A percentile compares a stretch with the other conserved stretches of the same genome.
These are phyloP conservation scores for Aquilaria sinensis DNA, from an alignment of 345 rosid species.

Conservation along the genomic window DNA sequence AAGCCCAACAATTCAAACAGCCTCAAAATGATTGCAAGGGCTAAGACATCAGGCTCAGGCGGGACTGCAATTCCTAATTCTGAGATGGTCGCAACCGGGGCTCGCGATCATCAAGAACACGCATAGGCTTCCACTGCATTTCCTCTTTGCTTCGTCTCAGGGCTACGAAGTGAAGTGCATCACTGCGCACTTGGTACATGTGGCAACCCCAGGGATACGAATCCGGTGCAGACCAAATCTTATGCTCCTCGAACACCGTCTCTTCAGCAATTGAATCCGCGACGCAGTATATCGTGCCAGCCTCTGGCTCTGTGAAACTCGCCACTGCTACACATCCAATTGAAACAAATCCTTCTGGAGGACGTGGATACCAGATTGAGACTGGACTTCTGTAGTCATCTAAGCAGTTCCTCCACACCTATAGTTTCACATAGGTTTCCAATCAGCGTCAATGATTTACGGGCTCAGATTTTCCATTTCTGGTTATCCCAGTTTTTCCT, in stretches of 20 bases:
- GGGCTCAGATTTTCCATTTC: no score
- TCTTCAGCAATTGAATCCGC: conserved; percentile 62
- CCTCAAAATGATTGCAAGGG: not conserved
- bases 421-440: no score
- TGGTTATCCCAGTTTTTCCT: no score
- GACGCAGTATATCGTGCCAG: conserved; percentile 47
- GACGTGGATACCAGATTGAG: conserved; percentile 91
- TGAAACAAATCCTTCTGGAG: conserved; percentile 73
- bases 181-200: conserved; percentile 76
- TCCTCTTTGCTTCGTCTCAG: conserved; percentile 66
- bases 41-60: no score
- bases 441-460: no score
- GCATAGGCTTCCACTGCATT: conserved; percentile 63
- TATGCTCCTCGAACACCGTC: conserved; percentile 77
- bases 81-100: conserved; percentile 1
- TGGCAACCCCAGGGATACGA: conserved; percentile 94
- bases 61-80: not conserved
- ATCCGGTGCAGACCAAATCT: conserved; percentile 79
- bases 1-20: not conserved
- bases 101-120: conserved; percentile 37
- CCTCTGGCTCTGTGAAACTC: conserved; percentile 67
- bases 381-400: conserved; percentile 66
- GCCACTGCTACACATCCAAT: conserved; percentile 72
- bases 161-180: conserved; percentile 87
- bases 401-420: conserved; percentile 94